phyloP scores from a whole-genome alignment of 2,329 filamentous ascomycete genomes.

The Penicillium sp. region DNA sequence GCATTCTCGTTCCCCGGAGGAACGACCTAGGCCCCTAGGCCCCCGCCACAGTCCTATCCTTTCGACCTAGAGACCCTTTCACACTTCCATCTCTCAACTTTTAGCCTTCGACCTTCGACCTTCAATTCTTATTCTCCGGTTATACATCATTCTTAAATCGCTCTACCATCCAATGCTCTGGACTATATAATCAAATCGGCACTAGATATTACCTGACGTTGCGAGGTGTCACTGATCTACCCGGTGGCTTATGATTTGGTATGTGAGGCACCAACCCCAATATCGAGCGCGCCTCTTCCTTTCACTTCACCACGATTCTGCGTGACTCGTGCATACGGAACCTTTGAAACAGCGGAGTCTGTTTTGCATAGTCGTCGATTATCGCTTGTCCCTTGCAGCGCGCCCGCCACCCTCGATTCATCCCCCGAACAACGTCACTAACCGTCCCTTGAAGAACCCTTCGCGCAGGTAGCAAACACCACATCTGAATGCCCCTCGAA shows the following conservation, averaged over 20 bases:
- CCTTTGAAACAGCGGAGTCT: slow-evolving; percentile 3
- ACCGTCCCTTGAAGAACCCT: slow-evolving; percentile 30
- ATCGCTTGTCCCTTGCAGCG: slow-evolving; percentile 29
- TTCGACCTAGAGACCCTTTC: neutral
- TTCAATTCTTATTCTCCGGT: slow-evolving; percentile 1
- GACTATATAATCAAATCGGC: neutral
- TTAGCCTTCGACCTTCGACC: neutral
- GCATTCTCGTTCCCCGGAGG: slow-evolving; percentile 36
- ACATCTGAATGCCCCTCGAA: slow-evolving; percentile 31
- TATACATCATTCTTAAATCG: slow-evolving; percentile 3
- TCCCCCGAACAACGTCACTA: slow-evolving; percentile 2
- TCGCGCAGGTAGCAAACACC: slow-evolving; percentile 43
- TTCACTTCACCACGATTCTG: neutral
- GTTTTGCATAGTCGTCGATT: slow-evolving; percentile 22
- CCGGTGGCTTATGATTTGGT: slow-evolving; percentile 9
- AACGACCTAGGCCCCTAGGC: slow-evolving; percentile 30
- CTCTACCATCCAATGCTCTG: neutral
- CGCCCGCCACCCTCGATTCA: slow-evolving; percentile 10
- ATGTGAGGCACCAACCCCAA: slow-evolving; percentile 10
- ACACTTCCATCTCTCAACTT: neutral
- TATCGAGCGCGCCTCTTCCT: neutral
- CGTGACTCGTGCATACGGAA: slow-evolving; percentile 12
- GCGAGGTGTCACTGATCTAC: slow-evolving; percentile 1
- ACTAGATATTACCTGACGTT: neutral
- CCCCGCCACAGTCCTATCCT: slow-evolving; percentile 9